Conservation (phyloP, 2,329 filamentous ascomycete species). For the Xylariaceae sp. region DNA sequence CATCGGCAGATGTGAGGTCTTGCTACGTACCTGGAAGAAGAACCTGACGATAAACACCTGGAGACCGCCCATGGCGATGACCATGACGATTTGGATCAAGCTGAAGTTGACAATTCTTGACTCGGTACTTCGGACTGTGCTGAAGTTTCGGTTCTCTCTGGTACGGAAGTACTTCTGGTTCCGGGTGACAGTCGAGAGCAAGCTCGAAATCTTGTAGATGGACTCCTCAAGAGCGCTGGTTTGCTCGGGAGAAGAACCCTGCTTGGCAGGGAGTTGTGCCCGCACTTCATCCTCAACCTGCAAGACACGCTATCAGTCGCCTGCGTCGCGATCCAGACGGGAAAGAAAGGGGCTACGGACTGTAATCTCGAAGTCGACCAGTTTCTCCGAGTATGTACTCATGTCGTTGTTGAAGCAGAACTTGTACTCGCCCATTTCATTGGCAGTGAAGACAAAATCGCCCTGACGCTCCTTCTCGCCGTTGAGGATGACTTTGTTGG, state of each 20-base stretch:
- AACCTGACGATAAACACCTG: constrained; percentile 97
- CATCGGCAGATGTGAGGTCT: constrained; percentile 10
- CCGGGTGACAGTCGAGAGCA: constrained; percentile 87
- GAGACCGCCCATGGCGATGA: constrained; percentile 89
- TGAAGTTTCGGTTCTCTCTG: constrained; percentile 97
- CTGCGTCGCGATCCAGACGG: constrained; percentile 1
- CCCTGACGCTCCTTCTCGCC: constrained; percentile 90
- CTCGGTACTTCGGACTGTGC: constrained; percentile 94
- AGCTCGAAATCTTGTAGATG: constrained; percentile 88
- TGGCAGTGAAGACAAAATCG: constrained; percentile 95
- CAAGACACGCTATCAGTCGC: constrained; percentile 7
- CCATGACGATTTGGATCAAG: constrained; percentile 84
- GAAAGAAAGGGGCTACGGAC: constrained; percentile 47
- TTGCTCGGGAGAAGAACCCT: constrained; percentile 68
- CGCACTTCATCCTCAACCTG: constrained; percentile 31
- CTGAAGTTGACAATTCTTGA: constrained; percentile 95
- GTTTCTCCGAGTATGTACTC: constrained; percentile 96
- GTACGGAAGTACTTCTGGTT: constrained; percentile 99
- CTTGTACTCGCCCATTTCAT: constrained; percentile 79
- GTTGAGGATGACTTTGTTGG: constrained; percentile 73
- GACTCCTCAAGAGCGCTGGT: constrained; percentile 86
- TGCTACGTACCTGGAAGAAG: constrained; percentile 79
- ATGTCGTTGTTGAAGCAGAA: constrained; percentile 99
- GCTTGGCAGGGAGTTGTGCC: constrained; percentile 28
- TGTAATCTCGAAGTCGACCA: constrained; percentile 95